Base-by-base conservation (phyloP, 169 alveolate genomes). In the Plasmodium sp. region DNA sequence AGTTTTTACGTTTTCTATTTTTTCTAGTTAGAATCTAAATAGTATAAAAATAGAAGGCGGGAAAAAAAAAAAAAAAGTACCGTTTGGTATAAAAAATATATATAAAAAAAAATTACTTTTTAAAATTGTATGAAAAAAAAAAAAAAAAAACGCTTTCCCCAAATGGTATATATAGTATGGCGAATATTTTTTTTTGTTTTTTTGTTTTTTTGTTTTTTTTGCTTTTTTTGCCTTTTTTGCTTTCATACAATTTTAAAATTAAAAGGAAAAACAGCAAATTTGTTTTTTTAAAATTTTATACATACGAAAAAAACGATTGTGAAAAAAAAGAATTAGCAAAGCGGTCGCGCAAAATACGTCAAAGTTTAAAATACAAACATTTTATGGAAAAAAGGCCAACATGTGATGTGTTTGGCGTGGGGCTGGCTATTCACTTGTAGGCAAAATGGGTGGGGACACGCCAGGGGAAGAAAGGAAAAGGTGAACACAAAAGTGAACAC, bases 1-100 rank as follows among this genome's bases (percentile, higher is more conserved):
- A 67, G 36, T 67, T 27, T 67, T 27, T 67, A 67, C 27, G 39
- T 67, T 67, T 67, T 67, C 16, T 67, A 67, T 31, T 67, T 67
- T 67, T 67, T 67, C 77, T 31, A 67, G 43, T 67, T 67, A 67
- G 77, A 67, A 67, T 67, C 77, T 67, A 67, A 67, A 67, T 67
- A 67, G 43, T 18, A 31, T 67, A 67, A 67, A 67, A 22, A 67
- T 67, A 67, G 41, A 67, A 67, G 77, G 77, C 33, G 39, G 39
- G n/a, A 22, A 18, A 67, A 67, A 62, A 62, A 62, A 62, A 62
- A 9, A 18, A 62, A 62, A 27, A n/a, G 77, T 22, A 67, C 77
- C 77, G 77, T 67, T 67, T 67, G 39, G 39, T 31, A 67, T 67
- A 67, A 67, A 67, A 67, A 67, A 67, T 22, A 22, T 67, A 31